Percentiles rank a stretch among this genome's conserved stretches.
phyloP scores from a whole-genome alignment of 2,329 filamentous ascomycete species.

The Alternaria incomplexa region DNA sequence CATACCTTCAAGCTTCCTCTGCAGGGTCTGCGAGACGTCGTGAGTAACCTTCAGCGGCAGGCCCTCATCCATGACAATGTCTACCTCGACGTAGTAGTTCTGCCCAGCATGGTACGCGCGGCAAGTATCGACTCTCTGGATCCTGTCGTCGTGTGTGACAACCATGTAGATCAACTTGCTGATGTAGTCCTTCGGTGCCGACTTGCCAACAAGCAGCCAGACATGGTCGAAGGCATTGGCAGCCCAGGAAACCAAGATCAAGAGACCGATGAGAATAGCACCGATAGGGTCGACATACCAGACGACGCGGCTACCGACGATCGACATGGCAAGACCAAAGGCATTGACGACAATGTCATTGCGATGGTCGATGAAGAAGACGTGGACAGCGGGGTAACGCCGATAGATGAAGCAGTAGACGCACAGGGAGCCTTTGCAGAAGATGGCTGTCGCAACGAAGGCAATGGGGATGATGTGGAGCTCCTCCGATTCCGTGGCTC shows the following conservation, averaged over 20 bases:
- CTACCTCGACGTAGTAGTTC: conserved; percentile 67
- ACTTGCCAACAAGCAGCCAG: conserved; percentile 66
- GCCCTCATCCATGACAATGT: conserved; percentile 65
- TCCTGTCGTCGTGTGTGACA: conserved; percentile 61
- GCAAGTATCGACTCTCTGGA: conserved; percentile 65
- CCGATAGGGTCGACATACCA: conserved; percentile 69
- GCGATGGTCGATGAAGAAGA: conserved; percentile 65
- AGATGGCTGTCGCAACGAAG: conserved; percentile 57
- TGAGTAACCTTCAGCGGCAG: conserved; percentile 63
- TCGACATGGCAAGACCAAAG: conserved; percentile 63
- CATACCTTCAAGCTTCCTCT: conserved; percentile 65
- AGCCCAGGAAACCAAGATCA: conserved; percentile 68
- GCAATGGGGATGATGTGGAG: conserved; percentile 62
- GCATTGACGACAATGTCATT: conserved; percentile 64
- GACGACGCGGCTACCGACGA: conserved; percentile 58
- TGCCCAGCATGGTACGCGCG: conserved; percentile 68
- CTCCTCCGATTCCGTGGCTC: conserved; percentile 50
- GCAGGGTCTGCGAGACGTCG: conserved; percentile 65
- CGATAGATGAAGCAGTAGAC: conserved; percentile 61
- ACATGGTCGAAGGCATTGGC: conserved; percentile 67
- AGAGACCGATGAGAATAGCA: conserved; percentile 65
- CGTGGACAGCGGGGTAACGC: conserved; percentile 61
- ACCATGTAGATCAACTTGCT: conserved; percentile 63
- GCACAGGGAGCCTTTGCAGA: conserved; percentile 60
- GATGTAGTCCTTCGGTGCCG: conserved; percentile 64